phyloP scores from a whole-genome alignment of 495 filamentous ascomycete genomes.

The Thermothielavioides terrestris region DNA sequence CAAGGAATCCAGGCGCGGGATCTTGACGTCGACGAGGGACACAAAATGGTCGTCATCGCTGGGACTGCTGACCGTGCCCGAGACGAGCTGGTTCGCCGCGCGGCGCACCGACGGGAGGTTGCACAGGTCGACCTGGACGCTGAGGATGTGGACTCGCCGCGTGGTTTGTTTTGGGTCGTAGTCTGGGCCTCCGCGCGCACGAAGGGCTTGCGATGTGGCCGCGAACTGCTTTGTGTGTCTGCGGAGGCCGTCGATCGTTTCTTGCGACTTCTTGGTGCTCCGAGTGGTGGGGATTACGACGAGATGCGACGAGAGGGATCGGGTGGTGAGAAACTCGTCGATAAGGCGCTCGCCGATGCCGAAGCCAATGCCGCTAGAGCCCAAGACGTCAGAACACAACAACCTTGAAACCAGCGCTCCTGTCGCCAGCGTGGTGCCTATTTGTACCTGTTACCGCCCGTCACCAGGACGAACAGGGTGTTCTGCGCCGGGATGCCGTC shows the following conservation, averaged over 20 bases:
- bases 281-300: constrained; percentile 61
- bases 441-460: constrained; percentile 71
- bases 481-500: constrained; percentile 38
- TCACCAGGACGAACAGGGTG: constrained; percentile 51
- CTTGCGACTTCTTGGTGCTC: constrained; percentile 48
- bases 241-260: constrained; percentile 48
- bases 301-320: constrained; percentile 52
- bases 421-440: too few relatives aligned
- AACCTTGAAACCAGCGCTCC: too few relatives aligned
- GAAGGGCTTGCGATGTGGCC: constrained; percentile 27
- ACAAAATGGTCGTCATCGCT: constrained; percentile 23
- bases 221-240: constrained; percentile 42
- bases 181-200: constrained; percentile 29
- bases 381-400: constrained; percentile 6
- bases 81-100: constrained; percentile 40
- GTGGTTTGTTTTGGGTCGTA: constrained; percentile 39
- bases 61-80: constrained; percentile 42
- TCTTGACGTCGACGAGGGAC: constrained; percentile 36
- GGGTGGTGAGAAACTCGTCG: constrained; percentile 73
- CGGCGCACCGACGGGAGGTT: constrained; percentile 41
- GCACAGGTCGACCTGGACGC: constrained; percentile 50
- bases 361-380: constrained; percentile 74
- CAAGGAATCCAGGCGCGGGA: constrained; percentile 68
- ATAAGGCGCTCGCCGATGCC: constrained; percentile 79
- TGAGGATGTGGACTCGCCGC: constrained; percentile 45